Percentiles rank a stretch among this genome's conserved stretches.
Conservation (phyloP, 2,329 filamentous ascomycete genomes). For the Colletotrichum sp. region DNA sequence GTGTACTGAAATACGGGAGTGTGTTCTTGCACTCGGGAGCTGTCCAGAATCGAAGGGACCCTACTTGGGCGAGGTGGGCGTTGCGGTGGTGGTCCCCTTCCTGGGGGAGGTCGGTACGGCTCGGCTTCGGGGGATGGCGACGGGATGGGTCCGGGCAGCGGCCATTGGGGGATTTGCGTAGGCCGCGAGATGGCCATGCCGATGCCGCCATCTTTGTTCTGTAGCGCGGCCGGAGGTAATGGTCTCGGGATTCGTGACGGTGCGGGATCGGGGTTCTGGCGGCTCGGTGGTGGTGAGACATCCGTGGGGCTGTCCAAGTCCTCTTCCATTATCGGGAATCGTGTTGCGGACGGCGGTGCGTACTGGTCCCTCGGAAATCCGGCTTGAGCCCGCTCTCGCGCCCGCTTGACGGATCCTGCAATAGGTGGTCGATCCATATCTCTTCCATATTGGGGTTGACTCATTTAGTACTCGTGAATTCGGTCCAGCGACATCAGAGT, state of each 20-base stretch:
- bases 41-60: slow-evolving; percentile 64
- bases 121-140: slow-evolving; percentile 38
- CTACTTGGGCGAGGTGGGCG: slow-evolving; percentile 65
- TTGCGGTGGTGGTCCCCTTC: slow-evolving; percentile 57
- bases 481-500: slow-evolving; percentile 27
- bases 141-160: slow-evolving; percentile 46
- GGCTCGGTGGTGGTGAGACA: slow-evolving; percentile 28
- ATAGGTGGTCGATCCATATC: slow-evolving; percentile 52
- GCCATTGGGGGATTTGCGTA: slow-evolving; percentile 59
- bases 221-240: slow-evolving; percentile 37
- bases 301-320: slow-evolving; percentile 16
- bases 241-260: slow-evolving; percentile 32
- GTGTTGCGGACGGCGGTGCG: slow-evolving; percentile 28
- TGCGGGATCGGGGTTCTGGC: slow-evolving; percentile 26
- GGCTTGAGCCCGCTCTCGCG: slow-evolving; percentile 57
- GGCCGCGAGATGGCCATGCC: slow-evolving; percentile 58
- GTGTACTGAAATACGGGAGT: slow-evolving; percentile 58
- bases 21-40: slow-evolving; percentile 59
- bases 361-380: slow-evolving; percentile 33
- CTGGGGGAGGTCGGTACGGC: slow-evolving; percentile 56
- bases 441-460: slow-evolving; percentile 59
- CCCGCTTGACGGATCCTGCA: slow-evolving; percentile 58
- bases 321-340: slow-evolving; percentile 24
- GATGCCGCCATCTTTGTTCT: slow-evolving; percentile 41
- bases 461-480: slow-evolving; percentile 52